Evolutionary conservation across 2,329 filamentous ascomycete genomes (phyloP).

Genomic region (Fusarium chlamydosporum): DNA sequence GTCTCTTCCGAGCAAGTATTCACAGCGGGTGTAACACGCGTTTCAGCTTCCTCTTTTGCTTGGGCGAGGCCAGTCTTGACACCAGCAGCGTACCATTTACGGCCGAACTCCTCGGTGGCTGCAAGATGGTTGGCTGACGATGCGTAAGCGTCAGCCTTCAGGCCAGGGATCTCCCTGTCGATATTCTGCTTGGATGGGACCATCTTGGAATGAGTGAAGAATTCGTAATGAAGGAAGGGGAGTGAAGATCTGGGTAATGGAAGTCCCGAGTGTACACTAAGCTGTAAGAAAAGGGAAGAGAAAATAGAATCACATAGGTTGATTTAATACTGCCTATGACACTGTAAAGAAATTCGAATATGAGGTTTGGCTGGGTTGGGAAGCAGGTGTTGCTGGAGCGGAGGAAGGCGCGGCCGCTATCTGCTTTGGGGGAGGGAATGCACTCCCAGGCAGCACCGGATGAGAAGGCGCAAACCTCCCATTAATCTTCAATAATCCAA

Average conservation of each 20-base stretch:
- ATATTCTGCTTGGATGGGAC: not conserved
- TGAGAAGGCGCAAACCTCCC: not conserved
- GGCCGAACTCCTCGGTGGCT: not conserved
- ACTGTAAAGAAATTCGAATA: too few relatives aligned
- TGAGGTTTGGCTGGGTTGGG: too few relatives aligned
- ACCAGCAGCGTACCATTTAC: not conserved
- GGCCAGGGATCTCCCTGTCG: not conserved
- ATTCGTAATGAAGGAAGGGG: too few relatives aligned
- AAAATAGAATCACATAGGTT: too few relatives aligned
- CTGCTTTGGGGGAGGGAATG: not conserved
- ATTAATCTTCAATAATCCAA: too few relatives aligned
- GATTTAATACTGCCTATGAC: too few relatives aligned
- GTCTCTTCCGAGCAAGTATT: not conserved
- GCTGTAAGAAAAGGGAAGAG: too few relatives aligned
- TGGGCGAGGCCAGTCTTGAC: not conserved
- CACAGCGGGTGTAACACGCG: rapidly evolving
- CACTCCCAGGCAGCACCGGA: not conserved
- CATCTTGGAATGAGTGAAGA: not conserved
- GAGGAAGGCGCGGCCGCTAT: not conserved
- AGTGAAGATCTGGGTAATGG: not conserved
- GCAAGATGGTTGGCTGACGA: not conserved
- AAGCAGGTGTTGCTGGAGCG: not conserved
- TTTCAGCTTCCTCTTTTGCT: not conserved
- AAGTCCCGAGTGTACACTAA: too few relatives aligned
- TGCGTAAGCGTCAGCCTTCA: not conserved